phyloP scores from a whole-genome alignment of 2,329 filamentous ascomycete genomes.

The Botrytis deweyae region DNA sequence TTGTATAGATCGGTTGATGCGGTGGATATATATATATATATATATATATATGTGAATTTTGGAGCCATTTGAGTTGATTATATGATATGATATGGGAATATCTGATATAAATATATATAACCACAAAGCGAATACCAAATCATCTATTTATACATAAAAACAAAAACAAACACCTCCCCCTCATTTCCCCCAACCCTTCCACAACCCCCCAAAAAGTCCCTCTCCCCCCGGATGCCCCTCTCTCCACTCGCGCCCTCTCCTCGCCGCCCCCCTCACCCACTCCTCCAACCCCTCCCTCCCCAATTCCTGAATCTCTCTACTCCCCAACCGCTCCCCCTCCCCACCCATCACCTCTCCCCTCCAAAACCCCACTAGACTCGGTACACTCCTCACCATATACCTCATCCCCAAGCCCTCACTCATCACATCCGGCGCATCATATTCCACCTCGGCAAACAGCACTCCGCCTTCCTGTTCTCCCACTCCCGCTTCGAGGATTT shows the following conservation, averaged over 20 bases:
- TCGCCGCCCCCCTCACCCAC: conserved; percentile 1
- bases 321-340: neutral
- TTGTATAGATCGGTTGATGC: too few species aligned
- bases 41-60: too few species aligned
- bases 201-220: conserved; percentile 8
- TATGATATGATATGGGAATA: too few species aligned
- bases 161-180: too few species aligned
- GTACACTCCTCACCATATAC: conserved; percentile 59
- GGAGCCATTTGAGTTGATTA: too few species aligned
- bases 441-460: conserved; percentile 54
- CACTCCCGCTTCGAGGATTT: conserved; percentile 47
- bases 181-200: neutral
- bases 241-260: conserved; percentile 6
- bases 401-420: conserved; percentile 47
- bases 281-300: conserved; percentile 12
- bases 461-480: conserved; percentile 58
- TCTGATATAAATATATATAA: too few species aligned
- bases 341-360: conserved; percentile 2
- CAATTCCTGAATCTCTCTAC: neutral
- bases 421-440: conserved; percentile 59
- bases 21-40: too few species aligned
- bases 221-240: neutral
- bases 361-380: conserved; percentile 55
- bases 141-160: too few species aligned
- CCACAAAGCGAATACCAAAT: too few species aligned